Evolutionary conservation across 179 eudicot genomes (phyloP).

Genomic region (Camellia oleifera): DNA sequence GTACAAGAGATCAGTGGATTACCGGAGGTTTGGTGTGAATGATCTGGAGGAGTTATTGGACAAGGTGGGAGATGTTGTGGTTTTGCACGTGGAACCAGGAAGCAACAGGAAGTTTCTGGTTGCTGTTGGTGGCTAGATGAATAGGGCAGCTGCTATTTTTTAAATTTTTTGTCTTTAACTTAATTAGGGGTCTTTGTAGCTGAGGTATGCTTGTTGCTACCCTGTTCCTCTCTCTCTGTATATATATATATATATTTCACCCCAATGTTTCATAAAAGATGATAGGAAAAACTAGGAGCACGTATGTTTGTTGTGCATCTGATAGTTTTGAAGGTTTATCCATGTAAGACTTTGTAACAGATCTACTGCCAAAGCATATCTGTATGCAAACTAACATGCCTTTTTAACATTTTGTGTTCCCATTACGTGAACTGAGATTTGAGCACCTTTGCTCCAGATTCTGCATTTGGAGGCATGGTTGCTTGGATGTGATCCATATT

Average conservation of each 20-base stretch:
- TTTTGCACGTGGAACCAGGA: slow-evolving; percentile 58
- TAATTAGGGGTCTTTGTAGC: slow-evolving; percentile 6
- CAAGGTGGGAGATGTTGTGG: slow-evolving; percentile 74
- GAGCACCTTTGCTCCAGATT: too few species aligned
- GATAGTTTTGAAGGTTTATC: slow-evolving; percentile 11
- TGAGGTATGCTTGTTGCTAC: slow-evolving; percentile 13
- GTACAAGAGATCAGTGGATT: slow-evolving; percentile 70
- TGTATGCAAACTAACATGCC: slow-evolving; percentile 1
- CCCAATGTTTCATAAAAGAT: not conserved
- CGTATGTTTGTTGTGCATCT: slow-evolving; percentile 17
- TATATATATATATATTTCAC: not conserved
- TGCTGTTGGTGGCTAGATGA: slow-evolving; percentile 46
- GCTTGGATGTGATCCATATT: too few species aligned
- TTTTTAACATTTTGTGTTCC: slow-evolving; percentile 6
- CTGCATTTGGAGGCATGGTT: too few species aligned
- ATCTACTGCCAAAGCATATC: not conserved
- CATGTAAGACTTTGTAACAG: not conserved
- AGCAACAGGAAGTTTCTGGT: slow-evolving; percentile 64
- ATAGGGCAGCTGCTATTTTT: not conserved
- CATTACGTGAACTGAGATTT: not conserved
- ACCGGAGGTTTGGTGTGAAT: slow-evolving; percentile 56
- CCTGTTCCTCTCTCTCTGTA: not conserved
- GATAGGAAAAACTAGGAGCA: slow-evolving; percentile 6
- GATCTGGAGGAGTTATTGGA: slow-evolving; percentile 65
- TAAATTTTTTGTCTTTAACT: not conserved